phyloP scores from a whole-genome alignment of 176 grass and related monocot species.

The Alloteropsis semialata region DNA sequence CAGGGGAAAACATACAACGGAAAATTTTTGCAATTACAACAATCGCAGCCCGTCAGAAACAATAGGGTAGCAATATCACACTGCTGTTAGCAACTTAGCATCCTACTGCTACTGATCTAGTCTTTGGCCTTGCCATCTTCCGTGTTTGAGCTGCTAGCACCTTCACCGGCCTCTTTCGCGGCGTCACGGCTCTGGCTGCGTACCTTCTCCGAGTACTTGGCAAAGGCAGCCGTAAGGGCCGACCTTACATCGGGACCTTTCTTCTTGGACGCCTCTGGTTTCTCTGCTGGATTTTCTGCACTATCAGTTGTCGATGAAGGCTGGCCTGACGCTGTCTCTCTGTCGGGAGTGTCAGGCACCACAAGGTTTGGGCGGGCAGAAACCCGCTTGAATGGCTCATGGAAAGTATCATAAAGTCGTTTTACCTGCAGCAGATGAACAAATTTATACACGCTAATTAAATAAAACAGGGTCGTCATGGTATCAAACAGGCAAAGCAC shows the following conservation, averaged over 20 bases:
- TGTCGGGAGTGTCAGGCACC: conserved; percentile 57
- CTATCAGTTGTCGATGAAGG: conserved; percentile 21
- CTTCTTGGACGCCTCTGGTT: conserved; percentile 24
- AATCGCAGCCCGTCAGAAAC: neutral
- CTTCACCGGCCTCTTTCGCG: conserved; percentile 25
- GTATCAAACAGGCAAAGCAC: neutral
- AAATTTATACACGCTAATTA: conserved; percentile 1
- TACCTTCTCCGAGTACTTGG: conserved; percentile 72
- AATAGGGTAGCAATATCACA: neutral
- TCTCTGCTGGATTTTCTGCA: neutral
- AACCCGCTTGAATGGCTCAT: conserved; percentile 82
- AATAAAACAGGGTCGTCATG: neutral
- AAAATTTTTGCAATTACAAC: conserved; percentile 10
- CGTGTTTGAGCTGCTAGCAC: neutral
- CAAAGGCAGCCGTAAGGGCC: conserved; percentile 65
- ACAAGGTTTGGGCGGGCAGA: conserved; percentile 39
- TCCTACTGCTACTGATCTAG: conserved; percentile 15
- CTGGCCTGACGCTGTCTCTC: conserved; percentile 46
- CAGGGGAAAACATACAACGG: neutral
- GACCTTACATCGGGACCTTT: conserved; percentile 63
- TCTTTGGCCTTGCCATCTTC: conserved; percentile 39
- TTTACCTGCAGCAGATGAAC: conserved; percentile 55
- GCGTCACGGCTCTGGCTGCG: conserved; percentile 34
- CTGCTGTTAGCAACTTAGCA: neutral
- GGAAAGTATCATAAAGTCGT: conserved; percentile 85